Evolutionary conservation across 805 yeast species (phyloP).

Genomic region (Kazachstania africana): DNA sequence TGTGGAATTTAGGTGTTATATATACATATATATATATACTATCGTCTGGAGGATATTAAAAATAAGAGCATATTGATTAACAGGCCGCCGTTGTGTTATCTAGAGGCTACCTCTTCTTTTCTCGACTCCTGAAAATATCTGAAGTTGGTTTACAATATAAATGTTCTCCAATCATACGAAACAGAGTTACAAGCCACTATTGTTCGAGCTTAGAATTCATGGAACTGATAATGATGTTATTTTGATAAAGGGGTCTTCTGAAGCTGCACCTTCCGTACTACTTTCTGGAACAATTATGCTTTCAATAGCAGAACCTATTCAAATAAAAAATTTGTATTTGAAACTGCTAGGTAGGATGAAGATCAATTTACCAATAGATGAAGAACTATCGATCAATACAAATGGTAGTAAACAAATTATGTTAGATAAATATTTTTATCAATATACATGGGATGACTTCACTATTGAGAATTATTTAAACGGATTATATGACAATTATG

Average conservation of each 20-base stretch:
- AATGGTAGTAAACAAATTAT: constrained; percentile 39
- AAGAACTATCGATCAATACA: constrained; percentile 27
- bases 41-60: no score
- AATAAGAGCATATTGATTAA: no score
- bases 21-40: no score
- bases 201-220: no score
- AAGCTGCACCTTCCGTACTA: constrained; percentile 66
- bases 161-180: no score
- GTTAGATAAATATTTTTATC: constrained; percentile 59
- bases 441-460: constrained; percentile 63
- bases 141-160: no score
- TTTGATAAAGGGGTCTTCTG: constrained; percentile 64
- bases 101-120: no score
- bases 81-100: no score
- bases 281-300: constrained; percentile 71
- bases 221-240: constrained; percentile 60
- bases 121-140: no score
- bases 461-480: constrained; percentile 37
- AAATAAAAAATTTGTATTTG: constrained; percentile 51
- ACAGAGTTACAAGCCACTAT: no score
- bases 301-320: constrained; percentile 63
- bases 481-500: constrained; percentile 14
- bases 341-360: constrained; percentile 55
- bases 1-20: no score
- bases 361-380: constrained; percentile 40